Evolutionary conservation across 2,329 filamentous ascomycete genomes (phyloP).

Genomic region (Helotiales sp.): DNA sequence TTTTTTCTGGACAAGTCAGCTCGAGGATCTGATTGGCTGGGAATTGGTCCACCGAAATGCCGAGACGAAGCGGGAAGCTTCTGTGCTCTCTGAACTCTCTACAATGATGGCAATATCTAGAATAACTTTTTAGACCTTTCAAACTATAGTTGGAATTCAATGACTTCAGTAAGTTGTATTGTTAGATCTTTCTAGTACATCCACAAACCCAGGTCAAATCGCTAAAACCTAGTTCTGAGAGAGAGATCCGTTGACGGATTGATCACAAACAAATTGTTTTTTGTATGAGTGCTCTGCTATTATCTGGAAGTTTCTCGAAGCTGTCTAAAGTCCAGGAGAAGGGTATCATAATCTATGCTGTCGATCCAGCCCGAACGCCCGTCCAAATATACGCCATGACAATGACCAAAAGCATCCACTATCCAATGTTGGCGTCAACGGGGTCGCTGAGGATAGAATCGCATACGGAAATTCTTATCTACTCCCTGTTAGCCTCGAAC

Average conservation of each 20-base stretch:
- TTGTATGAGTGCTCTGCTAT: not conserved
- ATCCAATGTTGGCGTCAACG: constrained; percentile 21
- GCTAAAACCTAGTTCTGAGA: too few relatives aligned
- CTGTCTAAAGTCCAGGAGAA: not conserved
- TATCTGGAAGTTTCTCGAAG: not conserved
- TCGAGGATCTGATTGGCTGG: constrained; percentile 8
- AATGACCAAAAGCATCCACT: not conserved
- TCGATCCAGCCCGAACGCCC: not conserved
- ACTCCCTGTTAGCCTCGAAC: constrained; percentile 17
- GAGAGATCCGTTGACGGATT: too few relatives aligned
- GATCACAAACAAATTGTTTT: not conserved
- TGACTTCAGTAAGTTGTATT: too few relatives aligned
- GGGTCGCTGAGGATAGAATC: constrained; percentile 44
- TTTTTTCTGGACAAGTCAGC: too few relatives aligned
- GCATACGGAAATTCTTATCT: constrained; percentile 48
- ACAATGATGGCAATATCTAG: too few relatives aligned
- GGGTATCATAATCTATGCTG: constrained; percentile 10
- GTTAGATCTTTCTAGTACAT: too few relatives aligned
- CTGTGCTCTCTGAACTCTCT: too few relatives aligned
- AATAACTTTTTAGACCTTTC: too few relatives aligned
- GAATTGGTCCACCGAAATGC: not conserved
- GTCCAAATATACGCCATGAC: constrained; percentile 6
- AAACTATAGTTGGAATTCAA: too few relatives aligned
- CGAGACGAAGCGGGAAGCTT: not conserved
- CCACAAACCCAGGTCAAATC: too few relatives aligned